These are phyloP conservation scores for Mariannaea elegans DNA, from an alignment of 2,329 filamentous ascomycete species.

Conservation along the genomic window DNA sequence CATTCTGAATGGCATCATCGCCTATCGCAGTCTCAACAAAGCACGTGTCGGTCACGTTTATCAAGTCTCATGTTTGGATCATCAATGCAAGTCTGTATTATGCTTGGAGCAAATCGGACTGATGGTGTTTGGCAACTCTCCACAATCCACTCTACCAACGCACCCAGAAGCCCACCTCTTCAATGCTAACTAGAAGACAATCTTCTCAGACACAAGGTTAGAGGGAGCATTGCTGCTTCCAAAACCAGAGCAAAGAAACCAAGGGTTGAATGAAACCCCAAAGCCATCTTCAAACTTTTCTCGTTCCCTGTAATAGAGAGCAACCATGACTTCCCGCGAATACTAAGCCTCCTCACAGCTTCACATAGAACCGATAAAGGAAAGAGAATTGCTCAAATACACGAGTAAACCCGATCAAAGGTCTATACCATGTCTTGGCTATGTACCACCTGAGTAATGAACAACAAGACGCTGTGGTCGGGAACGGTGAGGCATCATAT, in stretches of 20 bases:
- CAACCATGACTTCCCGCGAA: conserved; percentile 17
- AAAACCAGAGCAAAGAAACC: conserved; percentile 18
- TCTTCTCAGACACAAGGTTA: conserved; percentile 8
- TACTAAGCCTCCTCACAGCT: conserved; percentile 18
- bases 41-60: not conserved
- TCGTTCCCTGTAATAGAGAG: conserved; percentile 20
- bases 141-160: not conserved
- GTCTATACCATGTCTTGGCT: conserved; percentile 6
- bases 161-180: conserved; percentile 17
- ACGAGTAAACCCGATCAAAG: not conserved
- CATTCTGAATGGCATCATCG: not conserved
- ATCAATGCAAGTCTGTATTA: conserved; percentile 29
- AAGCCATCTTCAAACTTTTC: conserved; percentile 28
- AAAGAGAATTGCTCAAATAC: not conserved
- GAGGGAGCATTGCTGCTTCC: conserved; percentile 25
- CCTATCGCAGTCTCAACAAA: not conserved
- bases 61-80: conserved; percentile 12
- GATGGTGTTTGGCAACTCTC: conserved; percentile 4
- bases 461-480: not conserved
- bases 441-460: conserved; percentile 13
- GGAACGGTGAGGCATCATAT: not conserved
- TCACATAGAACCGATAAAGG: not conserved
- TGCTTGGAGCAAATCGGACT: conserved; percentile 17
- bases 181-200: conserved; percentile 13
- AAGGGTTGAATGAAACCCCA: conserved; percentile 21